A percentile compares a stretch with the other conserved stretches of the same genome.
phyloP scores from a whole-genome alignment of 306 rosid species.

The Quercus cerris region DNA sequence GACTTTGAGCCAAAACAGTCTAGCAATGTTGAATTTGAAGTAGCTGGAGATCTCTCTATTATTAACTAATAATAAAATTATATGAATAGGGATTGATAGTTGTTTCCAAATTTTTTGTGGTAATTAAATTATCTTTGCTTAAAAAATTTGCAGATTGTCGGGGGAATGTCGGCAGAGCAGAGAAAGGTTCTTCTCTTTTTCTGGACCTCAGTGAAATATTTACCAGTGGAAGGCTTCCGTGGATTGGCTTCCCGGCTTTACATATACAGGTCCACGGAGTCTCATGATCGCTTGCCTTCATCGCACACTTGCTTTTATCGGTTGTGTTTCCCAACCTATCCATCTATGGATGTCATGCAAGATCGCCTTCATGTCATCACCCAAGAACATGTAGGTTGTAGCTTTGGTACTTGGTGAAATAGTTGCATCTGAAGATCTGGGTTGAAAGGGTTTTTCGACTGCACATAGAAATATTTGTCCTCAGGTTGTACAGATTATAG shows the following conservation, averaged over 20 bases:
- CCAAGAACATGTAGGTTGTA: constrained; percentile 80
- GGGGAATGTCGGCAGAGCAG: constrained; percentile 68
- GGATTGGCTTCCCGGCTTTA: constrained; percentile 68
- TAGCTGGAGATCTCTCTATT: neutral
- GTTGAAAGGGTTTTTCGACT: constrained; percentile 37
- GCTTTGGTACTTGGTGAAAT: constrained; percentile 68
- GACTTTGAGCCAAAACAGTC: neutral
- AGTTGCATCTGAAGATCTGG: constrained; percentile 31
- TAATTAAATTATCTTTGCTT: constrained; percentile 13
- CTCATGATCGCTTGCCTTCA: constrained; percentile 58
- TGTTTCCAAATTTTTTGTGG: neutral
- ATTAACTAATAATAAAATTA: neutral
- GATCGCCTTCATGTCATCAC: constrained; percentile 65
- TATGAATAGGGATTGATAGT: neutral
- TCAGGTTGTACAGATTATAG: constrained; percentile 68
- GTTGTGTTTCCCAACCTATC: constrained; percentile 71
- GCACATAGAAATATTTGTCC: constrained; percentile 41
- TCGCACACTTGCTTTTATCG: constrained; percentile 83
- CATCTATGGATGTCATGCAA: constrained; percentile 54
- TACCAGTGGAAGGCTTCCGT: constrained; percentile 85
- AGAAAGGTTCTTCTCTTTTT: constrained; percentile 76
- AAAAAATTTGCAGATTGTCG: constrained; percentile 54
- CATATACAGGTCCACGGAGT: constrained; percentile 54
- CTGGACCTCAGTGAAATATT: constrained; percentile 86
- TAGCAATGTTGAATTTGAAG: neutral